phyloP scores from a whole-genome alignment of 257 asterid genomes.

The Nicotiana sylvestris region DNA sequence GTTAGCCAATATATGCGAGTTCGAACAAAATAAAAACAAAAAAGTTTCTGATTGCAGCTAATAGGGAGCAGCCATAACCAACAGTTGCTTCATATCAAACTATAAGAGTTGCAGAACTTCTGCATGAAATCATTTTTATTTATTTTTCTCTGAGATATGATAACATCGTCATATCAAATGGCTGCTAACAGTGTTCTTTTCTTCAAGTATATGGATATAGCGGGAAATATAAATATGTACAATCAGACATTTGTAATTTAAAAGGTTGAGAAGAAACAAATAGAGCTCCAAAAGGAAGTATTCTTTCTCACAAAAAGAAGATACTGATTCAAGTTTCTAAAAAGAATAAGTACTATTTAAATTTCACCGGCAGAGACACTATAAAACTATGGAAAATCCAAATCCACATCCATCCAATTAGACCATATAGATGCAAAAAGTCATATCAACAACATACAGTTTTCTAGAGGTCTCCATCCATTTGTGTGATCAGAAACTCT shows the following conservation, averaged over 20 bases:
- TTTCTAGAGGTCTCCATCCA: not conserved
- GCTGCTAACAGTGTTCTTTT: not conserved
- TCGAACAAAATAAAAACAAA: not conserved
- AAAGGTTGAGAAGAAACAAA: not conserved
- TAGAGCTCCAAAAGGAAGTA: not conserved
- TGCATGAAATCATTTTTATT: not conserved
- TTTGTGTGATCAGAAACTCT: not conserved
- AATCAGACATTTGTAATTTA: not conserved
- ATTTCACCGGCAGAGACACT: not conserved
- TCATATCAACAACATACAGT: not conserved
- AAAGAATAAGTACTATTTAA: not conserved
- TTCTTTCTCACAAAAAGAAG: not conserved
- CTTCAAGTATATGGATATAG: not conserved
- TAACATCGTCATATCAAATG: not conserved
- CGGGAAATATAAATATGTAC: not conserved
- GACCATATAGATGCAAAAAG: not conserved
- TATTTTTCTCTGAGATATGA: not conserved
- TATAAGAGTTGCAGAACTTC: not conserved
- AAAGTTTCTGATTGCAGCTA: not conserved
- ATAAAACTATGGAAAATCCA: not conserved
- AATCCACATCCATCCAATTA: not conserved
- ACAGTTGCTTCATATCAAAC: not conserved
- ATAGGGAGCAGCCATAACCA: not conserved
- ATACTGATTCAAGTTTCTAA: not conserved
- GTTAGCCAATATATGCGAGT: not conserved